Evolutionary conservation across 768 basidiomycete species (phyloP), one percentile per base, ranked within the genome.

Genomic region (Hygrophorus pudorinus): DNA sequence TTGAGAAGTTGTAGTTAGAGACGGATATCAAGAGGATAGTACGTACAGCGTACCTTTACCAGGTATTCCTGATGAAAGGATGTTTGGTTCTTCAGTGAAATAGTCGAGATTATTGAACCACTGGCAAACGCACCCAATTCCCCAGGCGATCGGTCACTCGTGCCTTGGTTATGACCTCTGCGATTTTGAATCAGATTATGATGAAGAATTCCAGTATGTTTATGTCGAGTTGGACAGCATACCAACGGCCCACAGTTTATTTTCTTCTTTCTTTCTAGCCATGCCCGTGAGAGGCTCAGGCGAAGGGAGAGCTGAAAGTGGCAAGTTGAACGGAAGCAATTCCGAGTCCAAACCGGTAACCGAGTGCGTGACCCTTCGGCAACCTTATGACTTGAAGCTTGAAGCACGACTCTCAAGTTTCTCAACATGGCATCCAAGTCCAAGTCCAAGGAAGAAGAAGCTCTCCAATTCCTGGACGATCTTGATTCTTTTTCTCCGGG

Each of bases 391-490:
- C 24, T 27, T 9, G 14, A 7, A 29, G 34, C 36, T 42, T 48
- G 47, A 38, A 20, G 14, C n/a, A n/a, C n/a, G n/a, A 30, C 10
- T 41, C 28, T 33, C 18, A 28, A 27, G 8, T 37, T 37, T 39
- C 39, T 33, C 36, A 54, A 49, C 40, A 68, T 64, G 60, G 56
- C 67, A 34, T 61, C 70, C 42, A 75, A 71, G 59, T 64, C 79
- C 38, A 87, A 84, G 64, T 81, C 83, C 21, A 88, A 86, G 58
- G 78, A 85, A 48, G 74, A 85, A 56, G 93, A 98, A 61, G 94
- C 89, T 16, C 79, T 92, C 16, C 84, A 82, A 56, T 82, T 98
- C 65, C 81, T 98, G 36, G 90, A 96, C 57, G 91, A 94, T 58
- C 84, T 98, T 39, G 93, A 98, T 59, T 84, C 80, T 24, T 75